Base-by-base conservation (phyloP, 2,329 filamentous ascomycete genomes). In the Colletotrichum somersetense region DNA sequence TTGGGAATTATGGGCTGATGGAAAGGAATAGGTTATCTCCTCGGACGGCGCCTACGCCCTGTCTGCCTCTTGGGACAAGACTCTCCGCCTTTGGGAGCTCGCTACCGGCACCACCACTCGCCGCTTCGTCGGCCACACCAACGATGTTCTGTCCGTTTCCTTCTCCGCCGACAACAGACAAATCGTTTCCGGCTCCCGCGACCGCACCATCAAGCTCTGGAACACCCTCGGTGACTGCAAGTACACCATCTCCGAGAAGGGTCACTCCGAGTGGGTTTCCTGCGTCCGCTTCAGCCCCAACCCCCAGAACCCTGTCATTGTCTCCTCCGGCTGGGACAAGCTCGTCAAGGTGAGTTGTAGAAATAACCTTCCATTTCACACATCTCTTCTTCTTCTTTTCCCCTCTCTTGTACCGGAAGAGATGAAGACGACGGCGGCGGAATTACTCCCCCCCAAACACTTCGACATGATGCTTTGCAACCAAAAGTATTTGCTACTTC, bases 201-300 rank as follows among this genome's bases (percentile, higher is more conserved):
- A 99, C 90, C 93, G 95, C 85, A 94, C 93, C 83, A 98, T 99
- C 91, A 99, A 98, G 94, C 92, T 99, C 82, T 99, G 96, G 96
- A 99, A 99, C 91, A 99, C 96, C 81, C 94, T 99, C 78, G 96
- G 96, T 88, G 96, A 99, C 92, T 99, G 96, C 95, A 99, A 99
- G 91, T 99, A 92, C 92, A 99, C 96, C 89, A 98, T 99, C 90
- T 97, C 94, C 87, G 96, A 99, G 85, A 99, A 99, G 93, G 96
- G 96, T 85, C 96, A 99, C 91, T 94, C 94, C 87, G 96, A 99
- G 88, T 99, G 96, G 96, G 96, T 97, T 80, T 98, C 96, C 76
- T 98, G 96, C 90, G 96, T 99, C 80, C 93, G 96, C 87, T 99
- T 99, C 93, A 97, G 93, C 88, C 96, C 96, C 84, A 99, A 99